Conservation (phyloP, 2,329 filamentous ascomycete genomes). For the Saccharata proteae region DNA sequence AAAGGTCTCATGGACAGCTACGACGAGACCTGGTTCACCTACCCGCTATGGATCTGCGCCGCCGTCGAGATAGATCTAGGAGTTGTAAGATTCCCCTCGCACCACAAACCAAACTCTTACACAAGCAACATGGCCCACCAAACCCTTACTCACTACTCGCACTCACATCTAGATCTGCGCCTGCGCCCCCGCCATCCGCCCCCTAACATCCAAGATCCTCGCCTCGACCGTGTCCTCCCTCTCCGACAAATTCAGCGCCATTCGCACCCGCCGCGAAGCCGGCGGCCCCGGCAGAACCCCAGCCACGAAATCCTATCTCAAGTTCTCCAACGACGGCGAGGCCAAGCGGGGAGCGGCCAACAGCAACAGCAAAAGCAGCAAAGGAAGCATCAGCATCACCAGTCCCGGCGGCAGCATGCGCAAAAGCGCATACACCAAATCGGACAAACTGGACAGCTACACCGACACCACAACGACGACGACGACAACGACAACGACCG, state of each 20-base stretch:
- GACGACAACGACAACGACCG: neutral
- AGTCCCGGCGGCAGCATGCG: too few species aligned
- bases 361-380: too few species aligned
- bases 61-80: constrained; percentile 35
- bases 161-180: constrained; percentile 20
- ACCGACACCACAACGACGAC: neutral
- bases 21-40: constrained; percentile 34
- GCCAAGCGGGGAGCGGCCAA: too few species aligned
- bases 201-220: constrained; percentile 11
- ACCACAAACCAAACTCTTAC: neutral
- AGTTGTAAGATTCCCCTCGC: constrained; percentile 22
- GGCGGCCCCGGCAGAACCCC: neutral
- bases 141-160: too few species aligned
- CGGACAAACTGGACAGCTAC: too few species aligned
- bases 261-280: neutral
- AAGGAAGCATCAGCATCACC: too few species aligned
- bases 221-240: neutral
- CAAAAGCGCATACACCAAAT: too few species aligned
- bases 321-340: too few species aligned
- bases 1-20: constrained; percentile 27
- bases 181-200: constrained; percentile 24
- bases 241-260: constrained; percentile 1
- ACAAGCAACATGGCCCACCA: too few species aligned
- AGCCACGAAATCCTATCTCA: neutral
- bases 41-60: constrained; percentile 35